Percentiles rank a stretch among this genome's conserved stretches.
phyloP scores from a whole-genome alignment of 2,329 filamentous ascomycete species.

The Zasmidium citrigriseum region DNA sequence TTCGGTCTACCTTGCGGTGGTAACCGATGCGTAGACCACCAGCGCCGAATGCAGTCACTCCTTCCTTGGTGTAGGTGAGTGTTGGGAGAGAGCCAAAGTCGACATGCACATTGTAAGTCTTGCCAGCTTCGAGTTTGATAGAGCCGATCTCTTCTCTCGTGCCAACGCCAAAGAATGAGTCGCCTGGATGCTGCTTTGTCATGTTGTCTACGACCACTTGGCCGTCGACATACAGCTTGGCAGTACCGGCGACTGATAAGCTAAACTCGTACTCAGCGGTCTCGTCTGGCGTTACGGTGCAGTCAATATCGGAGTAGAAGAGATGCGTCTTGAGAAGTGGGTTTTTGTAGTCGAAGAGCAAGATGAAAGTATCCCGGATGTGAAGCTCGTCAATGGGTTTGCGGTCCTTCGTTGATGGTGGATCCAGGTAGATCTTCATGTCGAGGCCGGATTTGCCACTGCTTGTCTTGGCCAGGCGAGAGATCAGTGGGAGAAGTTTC shows the following conservation, averaged over 20 bases:
- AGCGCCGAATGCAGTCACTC: slow-evolving; percentile 66
- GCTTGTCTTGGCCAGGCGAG: slow-evolving; percentile 23
- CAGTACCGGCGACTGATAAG: slow-evolving; percentile 66
- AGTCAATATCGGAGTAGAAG: slow-evolving; percentile 53
- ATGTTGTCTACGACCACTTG: slow-evolving; percentile 65
- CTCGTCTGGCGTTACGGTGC: slow-evolving; percentile 60
- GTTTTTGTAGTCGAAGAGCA: slow-evolving; percentile 56
- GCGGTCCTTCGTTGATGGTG: slow-evolving; percentile 47
- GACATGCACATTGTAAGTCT: slow-evolving; percentile 60
- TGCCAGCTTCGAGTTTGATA: slow-evolving; percentile 59
- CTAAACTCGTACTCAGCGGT: slow-evolving; percentile 65
- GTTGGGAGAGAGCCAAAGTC: slow-evolving; percentile 66
- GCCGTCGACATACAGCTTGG: slow-evolving; percentile 65
- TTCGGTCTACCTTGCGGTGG: slow-evolving; percentile 53
- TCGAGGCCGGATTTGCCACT: slow-evolving; percentile 27
- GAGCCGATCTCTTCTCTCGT: slow-evolving; percentile 64
- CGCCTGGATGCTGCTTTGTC: slow-evolving; percentile 59
- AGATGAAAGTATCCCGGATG: slow-evolving; percentile 41
- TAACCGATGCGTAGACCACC: slow-evolving; percentile 66
- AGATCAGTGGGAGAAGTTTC: slow-evolving; percentile 33
- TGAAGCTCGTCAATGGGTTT: slow-evolving; percentile 54
- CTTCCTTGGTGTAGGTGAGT: slow-evolving; percentile 61
- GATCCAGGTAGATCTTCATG: slow-evolving; percentile 46
- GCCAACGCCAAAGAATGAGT: slow-evolving; percentile 66
- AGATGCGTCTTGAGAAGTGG: slow-evolving; percentile 36